These are phyloP conservation scores for Leptographium lundbergii DNA, from an alignment of 2,329 filamentous ascomycete genomes.

Conservation along the genomic window DNA sequence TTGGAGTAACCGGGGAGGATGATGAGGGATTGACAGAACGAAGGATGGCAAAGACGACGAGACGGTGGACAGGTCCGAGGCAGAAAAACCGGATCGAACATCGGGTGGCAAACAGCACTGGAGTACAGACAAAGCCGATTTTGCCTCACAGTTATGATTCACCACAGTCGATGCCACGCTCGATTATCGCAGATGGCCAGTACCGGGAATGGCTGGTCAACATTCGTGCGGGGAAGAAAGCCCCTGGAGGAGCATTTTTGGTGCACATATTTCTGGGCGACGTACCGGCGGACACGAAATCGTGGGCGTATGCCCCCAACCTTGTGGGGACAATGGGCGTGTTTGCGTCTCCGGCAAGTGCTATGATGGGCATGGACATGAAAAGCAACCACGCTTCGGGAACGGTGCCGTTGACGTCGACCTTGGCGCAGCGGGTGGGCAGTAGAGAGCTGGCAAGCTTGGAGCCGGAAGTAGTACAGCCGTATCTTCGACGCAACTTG, in stretches of 20 bases:
- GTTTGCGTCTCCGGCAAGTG: conserved; percentile 26
- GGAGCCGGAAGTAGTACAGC: conserved; percentile 21
- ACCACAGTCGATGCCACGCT: not conserved
- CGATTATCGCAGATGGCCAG: conserved; percentile 23
- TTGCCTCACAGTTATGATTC: not conserved
- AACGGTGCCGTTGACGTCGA: conserved; percentile 38
- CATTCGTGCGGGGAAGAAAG: conserved; percentile 47
- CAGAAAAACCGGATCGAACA: not conserved
- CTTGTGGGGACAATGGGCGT: conserved; percentile 50
- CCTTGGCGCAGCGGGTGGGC: conserved; percentile 30
- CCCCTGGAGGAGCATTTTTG: conserved; percentile 46
- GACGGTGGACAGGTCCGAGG: not conserved
- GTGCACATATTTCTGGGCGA: conserved; percentile 58
- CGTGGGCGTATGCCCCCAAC: conserved; percentile 40
- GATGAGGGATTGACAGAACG: not conserved
- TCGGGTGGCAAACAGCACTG: not conserved
- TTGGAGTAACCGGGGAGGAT: conserved; percentile 8
- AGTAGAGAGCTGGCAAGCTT: conserved; percentile 24
- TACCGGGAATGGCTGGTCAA: conserved; percentile 59
- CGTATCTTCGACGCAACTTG: conserved; percentile 28
- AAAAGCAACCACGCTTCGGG: conserved; percentile 29
- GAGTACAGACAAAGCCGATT: not conserved
- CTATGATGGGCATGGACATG: conserved; percentile 12
- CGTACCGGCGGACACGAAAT: conserved; percentile 25
- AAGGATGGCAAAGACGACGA: too few relatives aligned